Base-by-base conservation (phyloP, 352 stramenopile genomes). In the Phytophthora kernoviae region DNA sequence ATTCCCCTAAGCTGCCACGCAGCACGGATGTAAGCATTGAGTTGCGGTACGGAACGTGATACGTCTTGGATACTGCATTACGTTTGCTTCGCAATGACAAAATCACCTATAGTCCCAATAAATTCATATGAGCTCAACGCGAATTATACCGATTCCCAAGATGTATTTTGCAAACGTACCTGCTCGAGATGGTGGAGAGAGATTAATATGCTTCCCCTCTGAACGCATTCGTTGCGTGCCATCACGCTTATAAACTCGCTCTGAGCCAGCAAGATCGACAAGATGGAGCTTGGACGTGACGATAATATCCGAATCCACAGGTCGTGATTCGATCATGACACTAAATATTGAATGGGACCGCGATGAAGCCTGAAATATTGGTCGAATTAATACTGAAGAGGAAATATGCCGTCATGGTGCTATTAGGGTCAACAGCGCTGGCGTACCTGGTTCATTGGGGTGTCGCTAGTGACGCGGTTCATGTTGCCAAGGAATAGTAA, bases 321-420 rank as follows among this genome's bases (percentile, higher is more conserved):
- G 73, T 1, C 84, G 77, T 26, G 82, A 76, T 58, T 98, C 91
- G 17, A 98, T 81, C 62, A 93, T 90, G 37, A 99, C 88, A 37
- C 91, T 98, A 62, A 99, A 99, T 30, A 99, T 96, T 40, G 96
- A 98, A 69, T 99, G 96, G 33, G 91, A 98, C 22, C 96, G 92
- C 1, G 87, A 97, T 0, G 90, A 98, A 4, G 92, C 81, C 70
- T 79, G 30, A 36, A 50, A 45, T 17, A 43, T 43, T 43, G n/a
- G 15, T 30, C 24, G 6, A 6, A 30, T 30, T 30, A 30, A 30
- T 30, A 30, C 6, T 6, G 6, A 30, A 30, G 24, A 30, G 24
- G 18, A 21, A 43, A 2, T 17, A 14, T 40, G 10, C 15, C 33
- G 9, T 40, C n/a, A n/a, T n/a, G n/a, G n/a, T n/a, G n/a, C n/a